A percentile compares a stretch with the other conserved stretches of the same genome.
Conservation (phyloP, 257 asterid species). For the Leptodermis oblonga region DNA sequence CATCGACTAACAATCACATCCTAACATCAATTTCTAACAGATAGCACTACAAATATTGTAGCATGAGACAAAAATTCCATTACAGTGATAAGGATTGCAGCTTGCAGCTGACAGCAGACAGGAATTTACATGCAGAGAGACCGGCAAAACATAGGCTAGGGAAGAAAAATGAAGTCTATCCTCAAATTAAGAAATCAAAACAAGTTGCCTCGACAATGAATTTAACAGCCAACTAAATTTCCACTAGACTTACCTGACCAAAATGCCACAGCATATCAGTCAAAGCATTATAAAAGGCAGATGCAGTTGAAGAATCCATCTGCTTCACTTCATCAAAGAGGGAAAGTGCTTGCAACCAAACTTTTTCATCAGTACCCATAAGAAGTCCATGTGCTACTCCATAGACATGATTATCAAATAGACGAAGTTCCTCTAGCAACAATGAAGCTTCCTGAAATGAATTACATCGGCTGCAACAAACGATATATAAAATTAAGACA, state of each 20-base stretch:
- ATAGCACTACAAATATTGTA: background rate
- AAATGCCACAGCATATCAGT: slow-evolving; percentile 97
- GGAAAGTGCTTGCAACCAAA: slow-evolving; percentile 74
- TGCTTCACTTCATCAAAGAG: slow-evolving; percentile 85
- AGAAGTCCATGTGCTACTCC: slow-evolving; percentile 98
- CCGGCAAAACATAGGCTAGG: background rate
- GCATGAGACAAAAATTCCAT: background rate
- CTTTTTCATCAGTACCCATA: slow-evolving; percentile 56
- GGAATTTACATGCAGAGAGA: background rate
- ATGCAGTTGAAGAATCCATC: slow-evolving; percentile 88
- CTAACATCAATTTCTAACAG: background rate
- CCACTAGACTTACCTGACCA: slow-evolving; percentile 62
- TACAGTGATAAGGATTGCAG: background rate
- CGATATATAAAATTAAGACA: slow-evolving; percentile 3
- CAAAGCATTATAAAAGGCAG: slow-evolving; percentile 92
- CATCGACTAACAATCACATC: background rate
- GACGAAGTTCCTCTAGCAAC: slow-evolving; percentile 76
- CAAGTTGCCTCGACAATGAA: background rate
- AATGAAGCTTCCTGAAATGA: slow-evolving; percentile 88
- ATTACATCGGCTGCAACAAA: slow-evolving; percentile 71
- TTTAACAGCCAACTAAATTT: background rate
- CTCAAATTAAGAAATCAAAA: background rate
- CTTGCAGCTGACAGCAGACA: background rate
- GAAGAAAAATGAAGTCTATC: background rate
- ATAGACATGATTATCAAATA: slow-evolving; percentile 76